Base-by-base conservation (phyloP, 192 early-diverging fungal genomes). In the Helicostylum pulchrum region DNA sequence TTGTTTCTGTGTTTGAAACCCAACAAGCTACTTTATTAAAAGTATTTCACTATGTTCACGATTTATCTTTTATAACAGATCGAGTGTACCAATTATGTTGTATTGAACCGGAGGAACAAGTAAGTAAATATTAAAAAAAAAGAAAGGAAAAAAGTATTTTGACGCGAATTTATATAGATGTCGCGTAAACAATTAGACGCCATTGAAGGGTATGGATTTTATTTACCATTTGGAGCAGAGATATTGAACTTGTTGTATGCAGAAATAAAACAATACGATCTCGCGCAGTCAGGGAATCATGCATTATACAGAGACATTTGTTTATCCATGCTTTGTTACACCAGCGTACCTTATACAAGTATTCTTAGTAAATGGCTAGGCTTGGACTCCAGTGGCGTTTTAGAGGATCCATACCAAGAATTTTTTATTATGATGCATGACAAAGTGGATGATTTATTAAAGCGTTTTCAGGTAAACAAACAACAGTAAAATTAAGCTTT, bases 291-390 rank as follows among this genome's bases (percentile, higher is more conserved):
- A 11, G 44, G 62, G 9, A 66, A 78, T 52, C 34, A 61, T 1
- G 36, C 71, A 10, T 66, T 53, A 20, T 64, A 74, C 63, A 51
- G 60, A 4, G 54, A 65, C 4, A 55, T 78, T 4, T 42, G 73
- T 26, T 43, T 70, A 0, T 59, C 62, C 15, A 31, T 75, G 17
- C 44, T 78, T 19, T 68, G 65, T n/a, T 68, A 75, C 14, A 63
- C 71, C 17, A 79, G 77, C 26, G 59, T 65, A 23, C 77, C 77
- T 0, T 79, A 76, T 32, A 30, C 67, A 17, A 65, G 66, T 59
- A 79, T 79, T 8, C 64, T 79, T 12, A 73, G 68, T 30, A 71
- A 64, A 43, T 79, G 77, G 77, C 23, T 79, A 19, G 77, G 77
- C 11, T 48, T 75, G 3, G 20, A 23, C 2, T 19, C 17, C 43